Evolutionary conservation across 2,329 filamentous ascomycete genomes (phyloP), one percentile per base, ranked within the genome.

Genomic region (Sporothrix pallida): DNA sequence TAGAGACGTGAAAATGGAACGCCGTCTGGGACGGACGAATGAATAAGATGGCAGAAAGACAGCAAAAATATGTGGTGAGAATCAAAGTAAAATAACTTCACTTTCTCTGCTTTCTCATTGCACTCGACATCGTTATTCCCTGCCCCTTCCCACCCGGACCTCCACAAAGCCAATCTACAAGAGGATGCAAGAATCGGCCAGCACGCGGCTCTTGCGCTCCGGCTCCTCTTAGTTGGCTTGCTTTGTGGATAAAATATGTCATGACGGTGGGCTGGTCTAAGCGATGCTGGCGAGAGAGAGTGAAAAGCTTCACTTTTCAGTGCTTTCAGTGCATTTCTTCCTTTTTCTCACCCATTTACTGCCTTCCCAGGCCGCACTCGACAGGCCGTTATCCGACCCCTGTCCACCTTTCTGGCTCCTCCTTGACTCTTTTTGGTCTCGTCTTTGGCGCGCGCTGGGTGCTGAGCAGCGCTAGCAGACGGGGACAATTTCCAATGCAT

Each of bases 401-500:
- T 56, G 20, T 10, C 52, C 17, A 6, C 20, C 20, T n/a, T 26
- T 10, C 6, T 20, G 52, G 7, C 31, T 37, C 3, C 3, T 37
- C 7, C 31, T 7, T 37, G 31, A 5, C 31, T 37, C 31, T 37
- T 37, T 37, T 37, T 37, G 31, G 31, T 6, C 31, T 37, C 2
- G 31, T 37, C 31, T 37, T 37, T 37, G 31, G 31, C 31, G 31
- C 56, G 23, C 23, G 10, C n/a, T 20, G n/a, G 54, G n/a, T 37
- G 17, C 8, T 60, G 17, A 13, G 37, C 20, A 26, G 65, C 46
- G 46, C 65, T 69, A 52, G 31, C 15, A 4, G 13, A 15, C 12
- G 56, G 65, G 23, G 44, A 20, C 67, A 70, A 70, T 70, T 70
- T 70, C 50, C 67, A 56, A 44, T 70, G 67, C 67, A 70, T 44